Evolutionary conservation across 2,329 filamentous ascomycete genomes (phyloP), one percentile per base, ranked within the genome.

Genomic region (Magnaporthiopsis poae): DNA sequence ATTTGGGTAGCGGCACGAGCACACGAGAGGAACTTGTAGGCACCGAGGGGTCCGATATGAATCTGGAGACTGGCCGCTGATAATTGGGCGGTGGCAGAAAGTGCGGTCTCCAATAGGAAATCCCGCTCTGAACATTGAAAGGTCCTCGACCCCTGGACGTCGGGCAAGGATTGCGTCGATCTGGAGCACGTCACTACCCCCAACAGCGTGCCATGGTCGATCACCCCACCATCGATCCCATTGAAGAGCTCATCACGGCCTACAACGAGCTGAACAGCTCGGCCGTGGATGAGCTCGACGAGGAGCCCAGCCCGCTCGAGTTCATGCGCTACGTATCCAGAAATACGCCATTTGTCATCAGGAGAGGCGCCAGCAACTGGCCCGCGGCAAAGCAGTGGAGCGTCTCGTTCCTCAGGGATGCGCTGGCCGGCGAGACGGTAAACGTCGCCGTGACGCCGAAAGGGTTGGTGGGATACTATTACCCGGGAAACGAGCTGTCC

Each of bases 391-490:
- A 77, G 66, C 80, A 77, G 64, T 95, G 91, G 91, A 82, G 84
- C 68, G 81, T 83, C 1, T 73, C 77, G 0, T 89, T 87, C 71
- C 79, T 95, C 4, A 80, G 79, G 36, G 70, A 80, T 2, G 77
- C 78, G 0, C 81, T 95, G 71, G 76, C 76, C 7, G 81, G 81
- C 3, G 80, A 84, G 65, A 76, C 75, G 0, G 88, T 95, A 65
- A 91, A 90, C 70, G 90, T 94, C 67, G 90, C 90, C 29, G 83
- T 92, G 46, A 95, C 91, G n/a, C 90, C 90, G 1, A 74, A 79
- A 61, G 90, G 90, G 84, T 88, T 39, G 29, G 61, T 62, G 15
- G 27, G 5, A 21, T 25, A 77, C 27, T n/a, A 77, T 25, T n/a
- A 62, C 27, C 64, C 60, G 25, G 27, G 2, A 61, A 18, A 15